Base-by-base conservation (phyloP, 2,329 filamentous ascomycete species). In the Aureobasidium sp. region DNA sequence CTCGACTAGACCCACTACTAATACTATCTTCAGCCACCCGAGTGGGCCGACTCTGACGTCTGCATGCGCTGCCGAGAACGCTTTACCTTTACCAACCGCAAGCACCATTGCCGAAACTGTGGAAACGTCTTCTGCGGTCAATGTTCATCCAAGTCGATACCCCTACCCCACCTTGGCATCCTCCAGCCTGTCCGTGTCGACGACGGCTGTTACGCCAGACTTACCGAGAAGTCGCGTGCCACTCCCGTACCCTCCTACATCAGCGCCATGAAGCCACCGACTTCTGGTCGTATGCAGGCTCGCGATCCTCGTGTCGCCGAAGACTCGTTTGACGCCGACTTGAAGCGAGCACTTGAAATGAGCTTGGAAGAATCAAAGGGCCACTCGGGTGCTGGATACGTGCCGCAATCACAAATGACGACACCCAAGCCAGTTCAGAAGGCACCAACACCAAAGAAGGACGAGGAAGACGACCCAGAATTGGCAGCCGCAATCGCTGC, bases 51-150 rank as follows among this genome's bases (percentile, higher is more conserved):
- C 76, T 97, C 93, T 12, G 94, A 99, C 70, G 93, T 99, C 36
- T 99, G 94, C 74, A 97, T 99, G 91, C 88, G 94, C 72, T 99
- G 94, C 74, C 87, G 94, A 68, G 97, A 93, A 14, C 78, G 91
- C 20, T 99, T 99, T 70, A 97, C 91, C 52, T 97, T 99, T 72
- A 99, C 93, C 62, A 99, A 99, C 74, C 87, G 94, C 70, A 99
- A 97, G 73, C 94, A 99, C 73, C 94, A 99, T 74, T 99, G 94
- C 71, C 87, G 94, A 67, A 99, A 99, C 74, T 99, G 94, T 71
- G 94, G 94, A 57, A 96, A 94, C 75, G 94, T 96, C 70, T 99
- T 99, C 73, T 95, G 96, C 72, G 91, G 93, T 66, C 87, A 94
- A 69, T 99, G 94, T 72, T 97, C 93, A 15, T 87, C 85, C 78